Evolutionary conservation across 2,329 filamentous ascomycete species (phyloP).

Genomic region (Aspergillus novofumigatus): DNA sequence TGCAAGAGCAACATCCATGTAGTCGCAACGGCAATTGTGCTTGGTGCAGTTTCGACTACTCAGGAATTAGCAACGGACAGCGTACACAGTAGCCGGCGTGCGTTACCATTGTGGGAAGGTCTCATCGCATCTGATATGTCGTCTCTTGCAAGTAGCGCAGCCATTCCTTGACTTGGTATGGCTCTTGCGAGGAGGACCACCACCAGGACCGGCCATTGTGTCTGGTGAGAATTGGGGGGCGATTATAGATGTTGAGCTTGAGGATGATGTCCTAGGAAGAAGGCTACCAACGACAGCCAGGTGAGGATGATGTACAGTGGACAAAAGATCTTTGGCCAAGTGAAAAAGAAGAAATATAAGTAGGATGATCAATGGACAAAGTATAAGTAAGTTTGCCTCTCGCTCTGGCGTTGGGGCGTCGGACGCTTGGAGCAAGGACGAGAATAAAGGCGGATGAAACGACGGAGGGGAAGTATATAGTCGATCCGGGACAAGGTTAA

Average conservation of each 20-base stretch:
- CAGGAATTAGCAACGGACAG: slow-evolving; percentile 3
- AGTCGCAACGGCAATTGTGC: slow-evolving; percentile 97
- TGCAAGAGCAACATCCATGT: slow-evolving; percentile 77
- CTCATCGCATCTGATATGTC: slow-evolving; percentile 97
- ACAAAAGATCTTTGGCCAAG: neutral
- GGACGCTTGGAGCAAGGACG: neutral
- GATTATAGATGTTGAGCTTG: neutral
- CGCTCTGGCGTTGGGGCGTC: neutral
- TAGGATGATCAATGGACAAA: neutral
- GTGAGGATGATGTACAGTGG: neutral
- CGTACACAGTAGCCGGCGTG: slow-evolving; percentile 16
- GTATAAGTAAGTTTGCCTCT: neutral
- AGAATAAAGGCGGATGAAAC: neutral
- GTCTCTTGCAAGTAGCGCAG: slow-evolving; percentile 95
- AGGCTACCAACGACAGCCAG: slow-evolving; percentile 2
- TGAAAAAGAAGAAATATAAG: neutral
- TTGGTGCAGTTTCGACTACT: slow-evolving; percentile 93
- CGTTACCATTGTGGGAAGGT: slow-evolving; percentile 91
- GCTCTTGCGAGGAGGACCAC: slow-evolving; percentile 83
- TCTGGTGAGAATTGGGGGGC: neutral
- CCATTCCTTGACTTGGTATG: slow-evolving; percentile 99
- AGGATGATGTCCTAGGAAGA: neutral
- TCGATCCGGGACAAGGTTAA: neutral
- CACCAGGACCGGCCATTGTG: slow-evolving; percentile 84
- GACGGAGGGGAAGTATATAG: neutral